Percentiles rank a stretch among this genome's conserved stretches.
Evolutionary conservation across 768 basidiomycete species (phyloP).

Genomic region (Trametes gibbosa): DNA sequence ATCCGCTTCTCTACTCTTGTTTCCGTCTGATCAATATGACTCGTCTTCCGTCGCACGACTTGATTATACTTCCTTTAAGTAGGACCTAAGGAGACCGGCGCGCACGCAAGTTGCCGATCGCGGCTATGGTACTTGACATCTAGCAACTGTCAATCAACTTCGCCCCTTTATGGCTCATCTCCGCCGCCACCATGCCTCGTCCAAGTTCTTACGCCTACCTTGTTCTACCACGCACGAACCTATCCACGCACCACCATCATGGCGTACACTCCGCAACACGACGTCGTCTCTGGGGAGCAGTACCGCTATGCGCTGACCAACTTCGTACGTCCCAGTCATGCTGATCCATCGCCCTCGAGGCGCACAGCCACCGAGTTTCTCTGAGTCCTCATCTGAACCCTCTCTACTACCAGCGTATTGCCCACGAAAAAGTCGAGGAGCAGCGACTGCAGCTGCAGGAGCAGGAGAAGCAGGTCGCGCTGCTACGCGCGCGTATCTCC

Average conservation of each 20-base stretch:
- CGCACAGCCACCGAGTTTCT: not conserved
- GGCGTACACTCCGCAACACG: constrained; percentile 19
- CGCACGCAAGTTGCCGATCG: not conserved
- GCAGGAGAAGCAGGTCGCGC: constrained; percentile 80
- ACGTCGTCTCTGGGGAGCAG: constrained; percentile 52
- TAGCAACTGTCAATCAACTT: constrained; percentile 4
- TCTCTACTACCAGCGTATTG: constrained; percentile 56
- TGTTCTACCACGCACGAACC: not conserved
- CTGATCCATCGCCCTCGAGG: not conserved
- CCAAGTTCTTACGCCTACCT: not conserved
- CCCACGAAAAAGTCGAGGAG: constrained; percentile 86
- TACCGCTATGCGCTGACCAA: constrained; percentile 83
- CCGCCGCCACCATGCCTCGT: not conserved
- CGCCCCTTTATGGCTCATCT: not conserved
- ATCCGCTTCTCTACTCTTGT: not conserved
- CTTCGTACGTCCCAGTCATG: constrained; percentile 46
- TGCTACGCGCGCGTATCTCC: constrained; percentile 66
- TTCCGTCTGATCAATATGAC: not conserved
- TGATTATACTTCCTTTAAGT: too few relatives aligned
- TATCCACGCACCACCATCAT: not conserved
- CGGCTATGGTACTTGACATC: not conserved
- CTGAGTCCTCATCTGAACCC: not conserved
- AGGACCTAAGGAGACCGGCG: too few relatives aligned
- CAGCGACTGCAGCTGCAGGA: constrained; percentile 77
- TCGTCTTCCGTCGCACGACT: too few relatives aligned